Base-by-base conservation (phyloP, 805 yeast genomes). In the Yamadazyma sp. region DNA sequence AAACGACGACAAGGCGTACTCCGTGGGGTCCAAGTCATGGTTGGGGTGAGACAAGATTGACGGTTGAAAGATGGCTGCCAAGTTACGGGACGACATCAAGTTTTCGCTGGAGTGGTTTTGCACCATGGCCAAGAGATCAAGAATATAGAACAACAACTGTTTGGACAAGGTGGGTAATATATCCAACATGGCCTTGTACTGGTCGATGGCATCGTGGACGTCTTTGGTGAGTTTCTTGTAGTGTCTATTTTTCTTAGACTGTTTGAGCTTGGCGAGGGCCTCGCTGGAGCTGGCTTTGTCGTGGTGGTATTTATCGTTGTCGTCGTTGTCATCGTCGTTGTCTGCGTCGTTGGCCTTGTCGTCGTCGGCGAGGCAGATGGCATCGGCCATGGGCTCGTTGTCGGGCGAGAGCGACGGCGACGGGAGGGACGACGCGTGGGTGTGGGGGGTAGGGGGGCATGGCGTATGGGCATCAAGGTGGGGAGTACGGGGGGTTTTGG, bases 61-160 rank as follows among this genome's bases (percentile, higher is more conserved):
- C 3, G 99, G 98, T 64, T 93, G 99, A 66, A 93, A 93, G 40
- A 93, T 86, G 2, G 98, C 96, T 1, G 98, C 95, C 46, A 93
- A 67, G 57, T 93, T 93, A 50, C 88, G 77, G 1, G 95, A 86
- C 2, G 96, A 80, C 99, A 93, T 93, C 46, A 87, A 68, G 57
- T 90, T 93, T 42, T 77, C 77, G 34, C 75, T 77, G 11, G 95
- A 74, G 52, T 84, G 82, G 42, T 83, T 78, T 28, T 89, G 84
- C 52, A 93, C 95, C 64, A 89, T 76, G 10, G 95, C 83, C 41
- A 93, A 69, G 47, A 93, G 67, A 59, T 93, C 99, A 45, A 93
- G 64, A 15, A 93, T 76, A 65, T 93, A 93, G 46, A 89, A 84
- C 5, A 93, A 68, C 20, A 93, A 68, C 53, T 91, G 96, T 49